Evolutionary conservation across 2,329 filamentous ascomycete genomes (phyloP), one percentile per base, ranked within the genome.

Genomic region (Colletotrichum incanum): DNA sequence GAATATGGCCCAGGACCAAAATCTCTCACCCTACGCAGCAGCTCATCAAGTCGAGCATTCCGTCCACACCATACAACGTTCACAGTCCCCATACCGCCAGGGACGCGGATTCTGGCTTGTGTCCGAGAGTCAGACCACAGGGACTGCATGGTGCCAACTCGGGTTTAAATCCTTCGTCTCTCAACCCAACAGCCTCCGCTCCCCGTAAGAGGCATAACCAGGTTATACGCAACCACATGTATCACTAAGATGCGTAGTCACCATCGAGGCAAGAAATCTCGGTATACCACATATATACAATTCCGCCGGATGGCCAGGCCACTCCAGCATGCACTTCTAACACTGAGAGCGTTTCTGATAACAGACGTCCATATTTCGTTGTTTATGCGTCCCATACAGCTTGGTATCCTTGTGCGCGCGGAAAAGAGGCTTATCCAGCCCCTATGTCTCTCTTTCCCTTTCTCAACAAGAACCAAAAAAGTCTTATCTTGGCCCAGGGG

Each of bases 211-310:
- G 26, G 26, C 43, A 20, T 23, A 3, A 11, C 43, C 9, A 49
- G 26, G 11, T 26, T 50, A 16, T 11, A 50, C 23, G 7, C 12
- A 49, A 50, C 47, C 14, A 28, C 1, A 50, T 37, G 52, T 18
- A 2, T 37, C 20, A 37, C 31, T 14, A 18, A 8, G 16, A 41
- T 18, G 23, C 7, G n/a, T 3, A 12, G 5, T 37, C 28, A 39
- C 12, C 28, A 37, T 37, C 20, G 6, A 6, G 59, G 14, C 31
- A 49, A 16, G 43, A 3, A 43, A 37, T 20, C n/a, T 58, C 28
- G 20, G 37, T 45, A 39, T 34, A 62, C 37, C 60, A 62, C 67
- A 68, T 68, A 56, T 68, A 59, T 71, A 71, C 69, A 66, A 67
- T 71, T 72, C n/a, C 65, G 39, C 37, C 37, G 65, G 65, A 41